Conservation (phyloP, 23 red algal species). For the Gracilaria domingensis region DNA sequence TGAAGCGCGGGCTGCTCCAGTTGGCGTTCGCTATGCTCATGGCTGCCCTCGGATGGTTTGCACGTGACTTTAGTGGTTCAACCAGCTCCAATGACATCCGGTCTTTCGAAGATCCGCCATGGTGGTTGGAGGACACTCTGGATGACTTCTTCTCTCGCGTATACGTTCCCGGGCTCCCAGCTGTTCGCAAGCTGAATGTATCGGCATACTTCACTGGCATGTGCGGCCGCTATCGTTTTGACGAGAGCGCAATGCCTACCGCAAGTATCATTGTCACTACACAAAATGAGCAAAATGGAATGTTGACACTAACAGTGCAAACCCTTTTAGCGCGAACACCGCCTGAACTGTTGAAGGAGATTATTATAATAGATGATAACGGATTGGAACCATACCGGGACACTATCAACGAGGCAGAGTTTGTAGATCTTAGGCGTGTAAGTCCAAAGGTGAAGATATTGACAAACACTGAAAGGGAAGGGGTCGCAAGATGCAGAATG, state of each 20-base stretch:
- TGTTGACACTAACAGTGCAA: slow-evolving; percentile 66
- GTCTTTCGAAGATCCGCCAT: slow-evolving; percentile 43
- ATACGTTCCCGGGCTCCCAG: slow-evolving; percentile 38
- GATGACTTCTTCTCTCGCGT: slow-evolving; percentile 61
- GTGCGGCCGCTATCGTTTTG: slow-evolving; percentile 73
- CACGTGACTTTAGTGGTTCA: not conserved
- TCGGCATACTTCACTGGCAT: slow-evolving; percentile 70
- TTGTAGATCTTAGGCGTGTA: slow-evolving; percentile 20
- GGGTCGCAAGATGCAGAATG: slow-evolving; percentile 65
- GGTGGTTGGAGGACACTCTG: slow-evolving; percentile 59
- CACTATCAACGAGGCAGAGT: slow-evolving; percentile 63
- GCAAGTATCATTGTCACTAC: slow-evolving; percentile 63
- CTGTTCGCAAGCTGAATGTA: slow-evolving; percentile 46
- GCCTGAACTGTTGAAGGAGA: slow-evolving; percentile 49
- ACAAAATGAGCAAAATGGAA: slow-evolving; percentile 68
- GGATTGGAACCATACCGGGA: slow-evolving; percentile 17
- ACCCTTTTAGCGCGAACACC: slow-evolving; percentile 59
- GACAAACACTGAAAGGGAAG: slow-evolving; percentile 49
- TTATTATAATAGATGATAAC: slow-evolving; percentile 78
- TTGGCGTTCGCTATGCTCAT: slow-evolving; percentile 19
- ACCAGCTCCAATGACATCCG: not conserved
- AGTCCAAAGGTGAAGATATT: slow-evolving; percentile 48
- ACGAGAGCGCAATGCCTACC: slow-evolving; percentile 49
- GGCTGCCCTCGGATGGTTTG: slow-evolving; percentile 43
- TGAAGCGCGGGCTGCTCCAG: not conserved